These are phyloP conservation scores for Phytophthora hibernalis DNA, from an alignment of 352 stramenopile genomes.

Conservation along the genomic window DNA sequence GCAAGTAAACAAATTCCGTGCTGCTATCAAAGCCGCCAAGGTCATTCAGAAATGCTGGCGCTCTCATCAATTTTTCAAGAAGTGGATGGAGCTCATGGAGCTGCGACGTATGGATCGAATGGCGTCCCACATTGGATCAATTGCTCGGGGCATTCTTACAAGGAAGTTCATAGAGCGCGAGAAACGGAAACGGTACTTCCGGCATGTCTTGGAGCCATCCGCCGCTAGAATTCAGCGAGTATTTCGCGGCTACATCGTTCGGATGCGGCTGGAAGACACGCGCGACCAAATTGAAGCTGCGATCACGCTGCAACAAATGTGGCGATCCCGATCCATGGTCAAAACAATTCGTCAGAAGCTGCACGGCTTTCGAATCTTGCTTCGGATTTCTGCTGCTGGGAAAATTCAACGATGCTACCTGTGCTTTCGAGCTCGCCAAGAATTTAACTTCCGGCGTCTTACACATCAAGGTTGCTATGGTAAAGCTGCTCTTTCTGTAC, in stretches of 20 bases:
- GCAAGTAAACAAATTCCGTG: slow-evolving; percentile 39
- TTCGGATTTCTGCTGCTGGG: slow-evolving; percentile 48
- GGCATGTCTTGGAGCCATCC: slow-evolving; percentile 54
- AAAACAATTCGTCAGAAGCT: slow-evolving; percentile 51
- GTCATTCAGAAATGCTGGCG: slow-evolving; percentile 67
- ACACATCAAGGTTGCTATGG: slow-evolving; percentile 52
- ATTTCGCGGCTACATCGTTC: slow-evolving; percentile 70
- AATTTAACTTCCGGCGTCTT: slow-evolving; percentile 50
- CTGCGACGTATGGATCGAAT: slow-evolving; percentile 56
- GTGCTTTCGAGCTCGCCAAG: slow-evolving; percentile 59
- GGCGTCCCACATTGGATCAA: slow-evolving; percentile 66
- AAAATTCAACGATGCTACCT: slow-evolving; percentile 68
- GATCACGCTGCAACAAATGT: slow-evolving; percentile 82
- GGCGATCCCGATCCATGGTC: slow-evolving; percentile 54
- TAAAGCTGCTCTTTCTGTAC: slow-evolving; percentile 65
- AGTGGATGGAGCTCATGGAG: slow-evolving; percentile 63
- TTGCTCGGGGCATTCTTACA: slow-evolving; percentile 66
- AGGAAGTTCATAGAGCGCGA: slow-evolving; percentile 66
- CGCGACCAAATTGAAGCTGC: slow-evolving; percentile 70
- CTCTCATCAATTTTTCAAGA: slow-evolving; percentile 47
- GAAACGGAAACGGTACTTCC: slow-evolving; percentile 47
- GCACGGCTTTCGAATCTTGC: slow-evolving; percentile 44
- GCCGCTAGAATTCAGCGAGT: slow-evolving; percentile 67
- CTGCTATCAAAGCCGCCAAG: slow-evolving; percentile 35
- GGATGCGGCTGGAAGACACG: slow-evolving; percentile 57